Evolutionary conservation across 2,329 filamentous ascomycete species (phyloP).

Genomic region (Didymella lethalis): DNA sequence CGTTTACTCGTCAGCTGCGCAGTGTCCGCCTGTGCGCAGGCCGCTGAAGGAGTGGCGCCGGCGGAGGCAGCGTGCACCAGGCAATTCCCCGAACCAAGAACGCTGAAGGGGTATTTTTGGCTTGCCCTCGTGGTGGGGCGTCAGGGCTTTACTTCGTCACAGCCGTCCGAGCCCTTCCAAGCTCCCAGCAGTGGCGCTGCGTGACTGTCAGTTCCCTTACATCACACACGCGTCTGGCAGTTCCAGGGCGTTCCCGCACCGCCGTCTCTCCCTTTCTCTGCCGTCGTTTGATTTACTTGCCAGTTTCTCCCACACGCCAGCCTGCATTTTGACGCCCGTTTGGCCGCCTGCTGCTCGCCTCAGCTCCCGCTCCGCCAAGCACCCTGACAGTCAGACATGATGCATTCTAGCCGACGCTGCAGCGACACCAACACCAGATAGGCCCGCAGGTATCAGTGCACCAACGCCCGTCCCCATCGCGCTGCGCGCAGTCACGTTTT

Average conservation of each 20-base stretch:
- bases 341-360: constrained; percentile 12
- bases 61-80: constrained; percentile 18
- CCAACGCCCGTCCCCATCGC: constrained; percentile 24
- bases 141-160: constrained; percentile 22
- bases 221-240: constrained; percentile 23
- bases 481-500: constrained; percentile 36
- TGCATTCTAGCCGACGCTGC: constrained; percentile 29
- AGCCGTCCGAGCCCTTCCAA: constrained; percentile 28
- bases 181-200: constrained; percentile 20
- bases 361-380: constrained; percentile 16
- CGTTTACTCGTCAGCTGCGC: constrained; percentile 7
- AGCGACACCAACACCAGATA: constrained; percentile 24
- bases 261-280: constrained; percentile 19
- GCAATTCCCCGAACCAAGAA: constrained; percentile 31
- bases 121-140: constrained; percentile 27
- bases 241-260: constrained; percentile 14
- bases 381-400: constrained; percentile 28
- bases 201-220: constrained; percentile 23
- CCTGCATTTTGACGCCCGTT: constrained; percentile 15
- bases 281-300: constrained; percentile 19
- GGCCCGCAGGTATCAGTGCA: constrained; percentile 21
- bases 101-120: constrained; percentile 32
- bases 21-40: constrained; percentile 13
- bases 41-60: constrained; percentile 17
- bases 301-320: constrained; percentile 14